Evolutionary conservation across 768 basidiomycete species (phyloP).

Genomic region (Mycena maculata): DNA sequence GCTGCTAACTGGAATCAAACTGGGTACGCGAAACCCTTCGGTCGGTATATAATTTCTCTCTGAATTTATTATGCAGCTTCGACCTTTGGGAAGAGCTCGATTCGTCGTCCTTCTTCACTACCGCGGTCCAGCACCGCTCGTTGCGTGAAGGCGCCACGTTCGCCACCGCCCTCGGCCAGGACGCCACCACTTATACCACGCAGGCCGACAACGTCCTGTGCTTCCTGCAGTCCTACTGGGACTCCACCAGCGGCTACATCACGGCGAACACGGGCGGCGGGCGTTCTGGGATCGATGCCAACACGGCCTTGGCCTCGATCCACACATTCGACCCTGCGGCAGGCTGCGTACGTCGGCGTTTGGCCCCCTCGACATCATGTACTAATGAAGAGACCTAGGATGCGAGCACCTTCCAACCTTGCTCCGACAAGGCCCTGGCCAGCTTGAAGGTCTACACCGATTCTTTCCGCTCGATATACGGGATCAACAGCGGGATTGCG

Average conservation of each 20-base stretch:
- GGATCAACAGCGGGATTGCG: slow-evolving; percentile 68
- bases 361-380: slow-evolving; percentile 25
- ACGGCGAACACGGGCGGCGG: slow-evolving; percentile 82
- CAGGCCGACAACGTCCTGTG: slow-evolving; percentile 78
- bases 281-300: slow-evolving; percentile 81
- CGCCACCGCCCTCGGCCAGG: slow-evolving; percentile 67
- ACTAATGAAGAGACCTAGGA: slow-evolving; percentile 45
- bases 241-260: slow-evolving; percentile 66
- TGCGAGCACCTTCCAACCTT: slow-evolving; percentile 76
- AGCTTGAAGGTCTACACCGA: slow-evolving; percentile 74
- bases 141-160: slow-evolving; percentile 75
- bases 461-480: slow-evolving; percentile 74
- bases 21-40: slow-evolving; percentile 45
- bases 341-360: slow-evolving; percentile 45
- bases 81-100: slow-evolving; percentile 82
- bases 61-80: slow-evolving; percentile 44
- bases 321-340: slow-evolving; percentile 69
- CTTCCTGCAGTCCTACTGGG: slow-evolving; percentile 89
- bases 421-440: slow-evolving; percentile 79
- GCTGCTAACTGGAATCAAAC: slow-evolving; percentile 62
- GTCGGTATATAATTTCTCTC: neutral
- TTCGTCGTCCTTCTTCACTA: slow-evolving; percentile 85
- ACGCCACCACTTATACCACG: slow-evolving; percentile 63
- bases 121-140: slow-evolving; percentile 80
- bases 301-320: slow-evolving; percentile 74